phyloP scores from a whole-genome alignment of 2,329 filamentous ascomycete genomes.

The Claviceps pusilla region DNA sequence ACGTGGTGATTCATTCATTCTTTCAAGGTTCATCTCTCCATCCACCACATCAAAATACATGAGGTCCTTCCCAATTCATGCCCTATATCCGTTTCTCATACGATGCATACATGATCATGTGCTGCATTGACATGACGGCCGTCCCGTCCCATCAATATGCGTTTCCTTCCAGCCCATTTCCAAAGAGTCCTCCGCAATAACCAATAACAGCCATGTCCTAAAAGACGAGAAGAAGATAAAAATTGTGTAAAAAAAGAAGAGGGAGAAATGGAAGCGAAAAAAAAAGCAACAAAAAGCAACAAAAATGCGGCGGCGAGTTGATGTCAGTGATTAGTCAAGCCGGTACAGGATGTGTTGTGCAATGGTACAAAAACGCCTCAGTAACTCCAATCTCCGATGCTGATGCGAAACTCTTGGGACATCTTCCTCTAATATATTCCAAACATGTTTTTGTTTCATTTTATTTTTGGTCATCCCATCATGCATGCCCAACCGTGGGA shows the following conservation, averaged over 20 bases:
- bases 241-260: neutral
- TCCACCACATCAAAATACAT: too few species aligned
- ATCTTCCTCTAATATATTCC: slow-evolving; percentile 3
- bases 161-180: neutral
- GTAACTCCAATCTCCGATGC: slow-evolving; percentile 23
- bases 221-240: neutral
- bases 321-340: neutral
- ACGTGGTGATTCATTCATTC: too few species aligned
- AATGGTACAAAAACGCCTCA: slow-evolving; percentile 7
- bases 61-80: too few species aligned
- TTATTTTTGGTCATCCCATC: neutral
- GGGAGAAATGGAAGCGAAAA: neutral
- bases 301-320: neutral
- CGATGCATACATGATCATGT: too few species aligned
- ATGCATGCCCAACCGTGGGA: slow-evolving; percentile 8
- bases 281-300: neutral
- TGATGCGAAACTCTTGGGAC: slow-evolving; percentile 13
- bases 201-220: neutral
- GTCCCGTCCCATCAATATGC: neutral
- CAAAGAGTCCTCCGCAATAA: neutral
- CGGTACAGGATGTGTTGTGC: neutral
- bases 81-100: too few species aligned
- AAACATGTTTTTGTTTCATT: slow-evolving; percentile 2
- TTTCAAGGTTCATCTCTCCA: too few species aligned
- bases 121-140: neutral